These are phyloP conservation scores for Stagonosporopsis cucurbitacearum DNA, from an alignment of 2,329 filamentous ascomycete species.

Conservation along the genomic window DNA sequence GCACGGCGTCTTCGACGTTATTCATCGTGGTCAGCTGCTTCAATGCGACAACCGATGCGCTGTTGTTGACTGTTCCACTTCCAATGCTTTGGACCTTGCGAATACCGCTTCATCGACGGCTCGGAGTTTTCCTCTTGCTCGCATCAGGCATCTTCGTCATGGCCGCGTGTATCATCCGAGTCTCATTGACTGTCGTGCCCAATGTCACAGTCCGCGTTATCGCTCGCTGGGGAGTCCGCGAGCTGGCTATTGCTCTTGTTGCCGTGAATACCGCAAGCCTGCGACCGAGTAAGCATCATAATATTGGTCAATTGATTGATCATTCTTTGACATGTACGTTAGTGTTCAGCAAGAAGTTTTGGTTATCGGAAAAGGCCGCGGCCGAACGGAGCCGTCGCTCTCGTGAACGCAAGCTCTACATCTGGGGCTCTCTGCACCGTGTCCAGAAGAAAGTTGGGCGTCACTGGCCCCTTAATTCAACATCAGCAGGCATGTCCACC, in stretches of 20 bases:
- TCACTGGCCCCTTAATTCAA: not conserved
- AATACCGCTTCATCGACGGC: conserved; percentile 10
- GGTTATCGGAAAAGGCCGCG: not conserved
- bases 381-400: not conserved
- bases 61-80: conserved; percentile 16
- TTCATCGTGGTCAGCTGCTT: conserved; percentile 19
- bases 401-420: not conserved
- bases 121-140: conserved; percentile 12
- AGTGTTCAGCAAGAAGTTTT: not conserved
- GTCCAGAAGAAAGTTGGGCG: not conserved
- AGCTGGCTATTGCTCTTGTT: conserved; percentile 15
- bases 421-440: conserved; percentile 1
- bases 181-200: conserved; percentile 15
- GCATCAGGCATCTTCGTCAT: conserved; percentile 19
- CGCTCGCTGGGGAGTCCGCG: conserved; percentile 16
- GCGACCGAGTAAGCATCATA: conserved; percentile 12
- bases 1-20: conserved; percentile 13
- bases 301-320: not conserved
- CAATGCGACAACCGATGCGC: conserved; percentile 11
- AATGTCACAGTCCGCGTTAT: conserved; percentile 18
- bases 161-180: conserved; percentile 18
- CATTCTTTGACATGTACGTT: not conserved
- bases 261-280: conserved; percentile 19
- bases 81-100: conserved; percentile 17
- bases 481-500: conserved; percentile 5